A percentile compares a stretch with the other conserved stretches of the same genome.
Conservation (phyloP, 805 yeast species). For the Barnettozyma pratensis region DNA sequence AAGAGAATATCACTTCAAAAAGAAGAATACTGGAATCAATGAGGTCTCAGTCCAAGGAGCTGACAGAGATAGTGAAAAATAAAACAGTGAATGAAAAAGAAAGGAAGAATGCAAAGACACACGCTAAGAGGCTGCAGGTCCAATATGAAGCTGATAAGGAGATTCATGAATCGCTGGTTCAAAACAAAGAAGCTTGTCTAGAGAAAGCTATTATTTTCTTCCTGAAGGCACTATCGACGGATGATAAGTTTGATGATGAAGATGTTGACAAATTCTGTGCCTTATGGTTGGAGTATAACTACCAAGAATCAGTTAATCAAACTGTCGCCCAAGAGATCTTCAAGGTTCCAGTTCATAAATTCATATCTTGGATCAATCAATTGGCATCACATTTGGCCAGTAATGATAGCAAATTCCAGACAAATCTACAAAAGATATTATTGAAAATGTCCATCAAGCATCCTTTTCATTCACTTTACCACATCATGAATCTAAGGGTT, state of each 20-base stretch:
- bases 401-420: slow-evolving; percentile 51
- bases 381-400: slow-evolving; percentile 61
- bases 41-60: slow-evolving; percentile 42
- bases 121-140: slow-evolving; percentile 41
- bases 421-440: slow-evolving; percentile 42
- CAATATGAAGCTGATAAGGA: slow-evolving; percentile 46
- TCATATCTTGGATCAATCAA: slow-evolving; percentile 81
- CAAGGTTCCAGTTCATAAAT: slow-evolving; percentile 50
- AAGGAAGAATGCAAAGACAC: slow-evolving; percentile 47
- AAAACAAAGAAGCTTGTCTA: slow-evolving; percentile 39
- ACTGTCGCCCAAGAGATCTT: slow-evolving; percentile 34
- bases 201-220: slow-evolving; percentile 55
- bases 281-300: slow-evolving; percentile 68
- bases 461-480: slow-evolving; percentile 71
- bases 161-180: slow-evolving; percentile 36
- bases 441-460: slow-evolving; percentile 44
- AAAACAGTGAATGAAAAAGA: slow-evolving; percentile 38
- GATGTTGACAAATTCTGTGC: slow-evolving; percentile 76
- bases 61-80: slow-evolving; percentile 40
- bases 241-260: slow-evolving; percentile 42
- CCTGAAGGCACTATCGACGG: slow-evolving; percentile 44
- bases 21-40: slow-evolving; percentile 38
- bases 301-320: slow-evolving; percentile 38
- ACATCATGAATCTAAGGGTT: slow-evolving; percentile 50
- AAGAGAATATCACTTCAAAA: slow-evolving; percentile 38